These are phyloP conservation scores for Backusella morwellensis DNA, from an alignment of 192 early-diverging fungal genomes.

Conservation along the genomic window DNA sequence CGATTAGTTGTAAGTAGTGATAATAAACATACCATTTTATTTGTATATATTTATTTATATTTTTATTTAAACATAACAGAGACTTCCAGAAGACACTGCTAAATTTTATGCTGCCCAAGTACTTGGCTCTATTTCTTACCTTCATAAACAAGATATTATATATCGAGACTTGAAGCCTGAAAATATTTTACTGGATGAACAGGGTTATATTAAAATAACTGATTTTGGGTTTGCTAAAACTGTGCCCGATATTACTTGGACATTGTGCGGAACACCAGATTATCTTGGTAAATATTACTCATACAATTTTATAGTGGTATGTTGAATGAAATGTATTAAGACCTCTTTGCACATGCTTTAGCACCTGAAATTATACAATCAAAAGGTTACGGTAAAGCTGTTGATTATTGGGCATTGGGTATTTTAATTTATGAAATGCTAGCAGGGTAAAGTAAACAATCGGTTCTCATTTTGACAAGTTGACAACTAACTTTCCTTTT, in stretches of 20 bases:
- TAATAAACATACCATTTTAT: background rate
- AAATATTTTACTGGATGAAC: constrained; percentile 62
- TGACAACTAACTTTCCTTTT: constrained; percentile 23
- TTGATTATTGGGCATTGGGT: constrained; percentile 88
- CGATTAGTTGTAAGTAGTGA: background rate
- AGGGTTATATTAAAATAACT: constrained; percentile 81
- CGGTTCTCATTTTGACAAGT: background rate
- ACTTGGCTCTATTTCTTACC: constrained; percentile 71
- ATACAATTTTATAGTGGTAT: background rate
- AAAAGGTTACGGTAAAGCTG: constrained; percentile 81
- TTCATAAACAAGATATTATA: constrained; percentile 77
- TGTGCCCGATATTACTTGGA: constrained; percentile 72
- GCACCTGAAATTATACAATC: constrained; percentile 84
- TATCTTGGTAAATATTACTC: constrained; percentile 49
- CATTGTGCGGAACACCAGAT: constrained; percentile 84
- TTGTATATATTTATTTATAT: background rate
- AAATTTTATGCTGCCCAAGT: constrained; percentile 83
- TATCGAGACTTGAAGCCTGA: constrained; percentile 88
- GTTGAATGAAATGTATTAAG: background rate
- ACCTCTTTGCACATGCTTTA: background rate
- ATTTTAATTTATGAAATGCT: constrained; percentile 88
- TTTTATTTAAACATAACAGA: background rate
- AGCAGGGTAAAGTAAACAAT: constrained; percentile 46
- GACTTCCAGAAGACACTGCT: constrained; percentile 76
- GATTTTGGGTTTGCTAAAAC: constrained; percentile 89